Conservation (phyloP, 768 basidiomycete species). For the Termitomyces sp. region DNA sequence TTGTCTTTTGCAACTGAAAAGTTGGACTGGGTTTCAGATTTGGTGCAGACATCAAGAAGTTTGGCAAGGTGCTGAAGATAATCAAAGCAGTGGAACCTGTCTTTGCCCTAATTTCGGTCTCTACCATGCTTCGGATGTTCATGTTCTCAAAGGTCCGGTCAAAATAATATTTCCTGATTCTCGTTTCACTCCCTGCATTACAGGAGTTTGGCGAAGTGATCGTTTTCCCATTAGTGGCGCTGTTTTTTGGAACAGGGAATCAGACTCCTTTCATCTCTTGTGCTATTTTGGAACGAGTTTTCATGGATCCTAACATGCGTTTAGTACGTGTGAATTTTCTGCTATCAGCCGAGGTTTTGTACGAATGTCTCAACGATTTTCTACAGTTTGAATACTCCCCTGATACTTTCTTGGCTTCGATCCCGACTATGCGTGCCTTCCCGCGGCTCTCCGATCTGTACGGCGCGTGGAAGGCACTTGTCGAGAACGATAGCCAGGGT, state of each 20-base stretch:
- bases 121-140: slow-evolving; percentile 22
- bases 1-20: background rate
- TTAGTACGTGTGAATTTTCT: slow-evolving; percentile 14
- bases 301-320: slow-evolving; percentile 28
- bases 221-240: slow-evolving; percentile 24
- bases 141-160: slow-evolving; percentile 22
- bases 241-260: slow-evolving; percentile 28
- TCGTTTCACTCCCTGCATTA: background rate
- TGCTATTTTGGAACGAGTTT: slow-evolving; percentile 25
- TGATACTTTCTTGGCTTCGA: slow-evolving; percentile 22
- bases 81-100: slow-evolving; percentile 22
- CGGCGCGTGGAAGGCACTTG: slow-evolving; percentile 18
- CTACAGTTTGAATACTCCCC: slow-evolving; percentile 25
- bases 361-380: background rate
- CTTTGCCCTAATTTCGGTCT: slow-evolving; percentile 25
- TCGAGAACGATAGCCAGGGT: slow-evolving; percentile 20
- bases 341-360: background rate
- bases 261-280: slow-evolving; percentile 28
- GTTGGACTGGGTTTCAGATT: slow-evolving; percentile 12
- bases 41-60: slow-evolving; percentile 23
- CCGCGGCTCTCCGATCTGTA: slow-evolving; percentile 22
- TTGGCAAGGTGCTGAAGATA: slow-evolving; percentile 22
- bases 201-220: slow-evolving; percentile 25
- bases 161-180: background rate
- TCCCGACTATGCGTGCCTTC: slow-evolving; percentile 24